A percentile compares a stretch with the other conserved stretches of the same genome.
These are phyloP conservation scores for Phalaenopsis hybrid DNA, from an alignment of 116 monocot genomes.

Conservation along the genomic window DNA sequence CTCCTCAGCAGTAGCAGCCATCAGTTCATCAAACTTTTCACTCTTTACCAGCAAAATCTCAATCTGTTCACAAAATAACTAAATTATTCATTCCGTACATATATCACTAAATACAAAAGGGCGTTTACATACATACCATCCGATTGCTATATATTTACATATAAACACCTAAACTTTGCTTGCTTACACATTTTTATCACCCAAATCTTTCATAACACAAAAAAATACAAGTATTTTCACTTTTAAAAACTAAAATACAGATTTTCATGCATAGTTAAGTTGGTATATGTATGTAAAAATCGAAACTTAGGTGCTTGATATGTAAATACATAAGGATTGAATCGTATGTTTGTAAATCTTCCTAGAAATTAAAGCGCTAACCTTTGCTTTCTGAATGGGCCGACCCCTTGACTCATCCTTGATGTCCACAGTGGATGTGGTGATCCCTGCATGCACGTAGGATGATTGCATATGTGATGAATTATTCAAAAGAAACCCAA, in stretches of 20 bases:
- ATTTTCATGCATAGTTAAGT: too few species aligned
- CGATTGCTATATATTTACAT: too few species aligned
- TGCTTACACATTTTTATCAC: too few species aligned
- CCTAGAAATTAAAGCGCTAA: neutral
- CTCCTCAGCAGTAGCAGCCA: conserved; percentile 66
- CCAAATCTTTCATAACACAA: too few species aligned
- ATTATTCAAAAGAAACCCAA: neutral
- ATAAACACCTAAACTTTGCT: too few species aligned
- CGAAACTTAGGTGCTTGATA: too few species aligned
- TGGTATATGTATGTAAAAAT: too few species aligned
- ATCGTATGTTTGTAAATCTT: neutral
- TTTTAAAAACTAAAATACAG: too few species aligned
- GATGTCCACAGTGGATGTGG: conserved; percentile 35
- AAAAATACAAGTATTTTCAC: too few species aligned
- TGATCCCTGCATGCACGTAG: conserved; percentile 24
- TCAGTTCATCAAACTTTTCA: conserved; percentile 62
- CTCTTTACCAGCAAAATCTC: conserved; percentile 62
- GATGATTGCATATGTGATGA: neutral
- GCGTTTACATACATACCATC: too few species aligned
- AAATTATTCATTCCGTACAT: neutral
- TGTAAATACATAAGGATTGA: too few species aligned
- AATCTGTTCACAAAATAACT: conserved; percentile 26
- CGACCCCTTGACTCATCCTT: conserved; percentile 33
- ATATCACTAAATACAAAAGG: too few species aligned
- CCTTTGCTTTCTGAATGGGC: conserved; percentile 41